Percentiles rank a stretch among this genome's conserved stretches.
These are phyloP conservation scores for Trametes versicolor DNA, from an alignment of 1,284 basidiomycete genomes.

Conservation along the genomic window DNA sequence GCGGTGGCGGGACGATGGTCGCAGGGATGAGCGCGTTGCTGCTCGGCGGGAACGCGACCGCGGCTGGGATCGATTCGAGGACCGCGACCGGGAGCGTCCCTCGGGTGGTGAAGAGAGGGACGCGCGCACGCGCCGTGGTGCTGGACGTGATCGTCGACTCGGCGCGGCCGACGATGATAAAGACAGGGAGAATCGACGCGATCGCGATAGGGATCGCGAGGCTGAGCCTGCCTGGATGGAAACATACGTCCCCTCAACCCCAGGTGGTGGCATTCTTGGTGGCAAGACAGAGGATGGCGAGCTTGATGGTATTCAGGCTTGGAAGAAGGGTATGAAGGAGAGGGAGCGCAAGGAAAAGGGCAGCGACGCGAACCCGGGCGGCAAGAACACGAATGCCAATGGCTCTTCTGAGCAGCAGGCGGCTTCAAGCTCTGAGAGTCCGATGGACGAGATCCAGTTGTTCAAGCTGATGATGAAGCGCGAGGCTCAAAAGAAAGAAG, in stretches of 20 bases:
- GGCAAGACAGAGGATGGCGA: conserved; percentile 69
- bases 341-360: conserved; percentile 70
- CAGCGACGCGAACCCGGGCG: conserved; percentile 37
- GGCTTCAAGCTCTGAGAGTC: conserved; percentile 42
- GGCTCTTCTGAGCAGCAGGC: conserved; percentile 12
- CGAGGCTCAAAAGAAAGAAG: conserved; percentile 77
- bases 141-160: conserved; percentile 66
- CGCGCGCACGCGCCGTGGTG: conserved; percentile 61
- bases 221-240: conserved; percentile 95
- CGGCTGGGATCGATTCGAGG: conserved; percentile 46
- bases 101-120: conserved; percentile 73
- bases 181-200: conserved; percentile 60
- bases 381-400: conserved; percentile 42
- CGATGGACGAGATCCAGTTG: conserved; percentile 85
- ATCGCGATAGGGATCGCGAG: conserved; percentile 69
- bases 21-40: conserved; percentile 74
- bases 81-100: conserved; percentile 68
- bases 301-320: conserved; percentile 88
- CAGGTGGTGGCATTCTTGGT: conserved; percentile 70
- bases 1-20: conserved; percentile 83
- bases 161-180: conserved; percentile 60
- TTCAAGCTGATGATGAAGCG: conserved; percentile 89
- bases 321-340: conserved; percentile 90
- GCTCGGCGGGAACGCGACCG: conserved; percentile 61
- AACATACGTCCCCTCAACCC: conserved; percentile 74